Base-by-base conservation (phyloP, 805 yeast species). In the Yueomyces sinensis region DNA sequence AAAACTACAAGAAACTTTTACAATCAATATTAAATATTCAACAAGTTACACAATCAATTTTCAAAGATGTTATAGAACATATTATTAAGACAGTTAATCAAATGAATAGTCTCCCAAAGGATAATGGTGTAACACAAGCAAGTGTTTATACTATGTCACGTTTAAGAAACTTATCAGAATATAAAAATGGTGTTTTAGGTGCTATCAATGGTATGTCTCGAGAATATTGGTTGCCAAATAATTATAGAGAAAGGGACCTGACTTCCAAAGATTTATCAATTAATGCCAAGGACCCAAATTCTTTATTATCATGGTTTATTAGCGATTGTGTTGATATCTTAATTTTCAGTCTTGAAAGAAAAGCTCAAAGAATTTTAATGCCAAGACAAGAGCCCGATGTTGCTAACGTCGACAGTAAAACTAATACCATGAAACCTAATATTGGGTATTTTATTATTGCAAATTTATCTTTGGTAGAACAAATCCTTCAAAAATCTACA, bases 261-360 rank as follows among this genome's bases (percentile, higher is more conserved):
- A 49, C 59, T 9, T 48, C 41, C 23, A 40, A 40, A 14, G 40
- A 41, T 13, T 31, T 34, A 16, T 36, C 28, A 17, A 32, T 37
- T 11, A 36, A 25, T 15, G 32, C 40, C 18, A 39, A 28, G n/a
- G 41, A 46, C 19, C 65, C 75, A 1, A 58, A 61, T 17, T 69
- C 66, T 37, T 55, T 80, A 41, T 54, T 84, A 24, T 68, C 84
- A 1, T 66, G 80, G 30, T 87, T 70, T 48, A 69, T 74, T 40
- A 70, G 86, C 34, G 97, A 89, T 52, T 66, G 80, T 30, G 67
- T 89, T 30, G 95, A 87, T 53, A 74, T 76, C 31, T 66, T 83
- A 18, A 65, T 77, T 50, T 62, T 76, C 23, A 68, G 69, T 35
- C 57, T 87, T 32, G 93, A 81, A 50, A 61, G 72, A 34, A 68